These are phyloP conservation scores for Rhodotorula sp. DNA, from an alignment of 1,284 basidiomycete genomes.

Conservation along the genomic window DNA sequence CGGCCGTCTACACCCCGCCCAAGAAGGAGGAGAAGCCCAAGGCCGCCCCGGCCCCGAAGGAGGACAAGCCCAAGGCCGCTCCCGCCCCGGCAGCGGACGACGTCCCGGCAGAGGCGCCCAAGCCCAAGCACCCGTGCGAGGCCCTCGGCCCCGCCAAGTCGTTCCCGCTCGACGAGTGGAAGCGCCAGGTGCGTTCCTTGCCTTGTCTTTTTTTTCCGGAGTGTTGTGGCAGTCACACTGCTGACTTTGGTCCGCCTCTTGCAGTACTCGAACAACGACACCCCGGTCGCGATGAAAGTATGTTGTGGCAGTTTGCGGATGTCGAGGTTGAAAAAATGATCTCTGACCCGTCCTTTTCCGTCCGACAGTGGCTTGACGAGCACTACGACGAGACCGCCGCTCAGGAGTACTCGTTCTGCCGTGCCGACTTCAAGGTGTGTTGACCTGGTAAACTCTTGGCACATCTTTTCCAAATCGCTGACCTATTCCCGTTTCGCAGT, in stretches of 20 bases:
- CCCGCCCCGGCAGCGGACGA: constrained; percentile 61
- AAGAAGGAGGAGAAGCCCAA: constrained; percentile 62
- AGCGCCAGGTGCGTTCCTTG: background rate
- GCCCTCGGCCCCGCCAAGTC: constrained; percentile 6
- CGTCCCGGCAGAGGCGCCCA: constrained; percentile 60
- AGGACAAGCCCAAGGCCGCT: constrained; percentile 57
- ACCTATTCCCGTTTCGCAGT: constrained; percentile 86
- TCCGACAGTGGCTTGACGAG: constrained; percentile 41
- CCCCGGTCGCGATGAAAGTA: constrained; percentile 54
- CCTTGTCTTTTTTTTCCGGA: too few relatives aligned
- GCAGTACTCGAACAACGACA: constrained; percentile 76
- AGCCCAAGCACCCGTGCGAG: constrained; percentile 92
- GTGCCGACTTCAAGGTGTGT: constrained; percentile 3
- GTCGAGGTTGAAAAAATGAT: too few relatives aligned
- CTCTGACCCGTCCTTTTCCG: too few relatives aligned
- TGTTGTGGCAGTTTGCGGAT: background rate
- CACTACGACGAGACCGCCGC: constrained; percentile 68
- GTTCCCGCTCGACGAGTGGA: constrained; percentile 16
- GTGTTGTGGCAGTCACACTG: too few relatives aligned
- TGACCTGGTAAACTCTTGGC: too few relatives aligned
- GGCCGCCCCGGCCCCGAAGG: constrained; percentile 54
- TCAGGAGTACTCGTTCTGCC: constrained; percentile 75
- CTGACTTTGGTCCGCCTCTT: too few relatives aligned
- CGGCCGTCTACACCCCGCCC: constrained; percentile 70
- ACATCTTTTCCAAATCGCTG: too few relatives aligned